Percentiles rank a stretch among this genome's conserved stretches.
Evolutionary conservation across 805 yeast species (phyloP).

Genomic region (Diddensiella santjacobensis): DNA sequence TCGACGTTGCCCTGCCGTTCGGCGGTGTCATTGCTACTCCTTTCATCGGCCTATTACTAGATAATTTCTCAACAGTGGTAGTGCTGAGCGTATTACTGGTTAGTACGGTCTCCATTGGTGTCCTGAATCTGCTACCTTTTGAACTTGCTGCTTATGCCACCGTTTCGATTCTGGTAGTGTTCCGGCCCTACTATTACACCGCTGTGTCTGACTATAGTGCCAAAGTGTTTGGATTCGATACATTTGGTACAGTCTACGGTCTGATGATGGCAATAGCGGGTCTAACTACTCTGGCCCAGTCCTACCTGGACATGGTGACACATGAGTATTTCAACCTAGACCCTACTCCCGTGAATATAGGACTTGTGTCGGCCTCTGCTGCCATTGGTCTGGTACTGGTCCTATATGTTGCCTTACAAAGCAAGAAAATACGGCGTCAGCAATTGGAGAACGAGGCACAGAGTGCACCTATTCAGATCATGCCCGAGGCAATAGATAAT

Average conservation of each 20-base stretch:
- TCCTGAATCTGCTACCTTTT: conserved; percentile 59
- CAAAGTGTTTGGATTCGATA: conserved; percentile 87
- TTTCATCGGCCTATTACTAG: conserved; percentile 75
- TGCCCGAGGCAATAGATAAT: conserved; percentile 28
- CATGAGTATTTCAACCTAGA: conserved; percentile 65
- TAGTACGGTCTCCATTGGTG: conserved; percentile 62
- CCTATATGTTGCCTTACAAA: conserved; percentile 34
- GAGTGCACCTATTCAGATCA: conserved; percentile 42
- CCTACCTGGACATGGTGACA: conserved; percentile 63
- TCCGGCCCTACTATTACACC: conserved; percentile 90
- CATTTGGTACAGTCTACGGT: conserved; percentile 91
- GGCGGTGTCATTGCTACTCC: conserved; percentile 90
- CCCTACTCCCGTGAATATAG: conserved; percentile 72
- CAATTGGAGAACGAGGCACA: conserved; percentile 62
- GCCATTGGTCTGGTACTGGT: conserved; percentile 29
- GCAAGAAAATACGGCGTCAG: conserved; percentile 44
- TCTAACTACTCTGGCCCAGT: conserved; percentile 68
- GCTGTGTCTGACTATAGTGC: conserved; percentile 89
- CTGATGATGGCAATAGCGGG: conserved; percentile 80
- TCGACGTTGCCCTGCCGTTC: conserved; percentile 80
- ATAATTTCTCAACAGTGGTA: conserved; percentile 61
- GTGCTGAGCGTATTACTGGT: conserved; percentile 50
- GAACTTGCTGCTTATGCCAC: conserved; percentile 58
- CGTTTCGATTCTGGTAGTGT: conserved; percentile 66
- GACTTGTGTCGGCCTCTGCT: conserved; percentile 46